These are phyloP conservation scores for Clarireedia sp. DNA, from an alignment of 2,329 filamentous ascomycete genomes.

Conservation along the genomic window DNA sequence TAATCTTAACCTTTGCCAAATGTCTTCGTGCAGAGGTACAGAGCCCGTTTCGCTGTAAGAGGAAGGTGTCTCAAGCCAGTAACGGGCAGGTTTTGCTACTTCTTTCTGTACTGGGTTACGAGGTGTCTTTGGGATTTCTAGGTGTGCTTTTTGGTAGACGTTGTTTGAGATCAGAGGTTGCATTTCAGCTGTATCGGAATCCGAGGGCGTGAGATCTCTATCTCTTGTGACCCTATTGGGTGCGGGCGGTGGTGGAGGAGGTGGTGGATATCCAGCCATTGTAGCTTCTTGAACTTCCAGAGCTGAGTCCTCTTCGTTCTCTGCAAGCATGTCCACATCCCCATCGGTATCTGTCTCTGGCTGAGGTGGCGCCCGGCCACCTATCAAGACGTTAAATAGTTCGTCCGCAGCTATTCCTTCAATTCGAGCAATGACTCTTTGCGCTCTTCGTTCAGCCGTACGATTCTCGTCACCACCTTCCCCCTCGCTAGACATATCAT, in stretches of 20 bases:
- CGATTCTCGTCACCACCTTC: conserved; percentile 10
- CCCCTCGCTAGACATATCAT: conserved; percentile 17
- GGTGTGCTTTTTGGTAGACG: conserved; percentile 54
- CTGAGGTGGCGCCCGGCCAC: conserved; percentile 19
- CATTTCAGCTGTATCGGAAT: conserved; percentile 61
- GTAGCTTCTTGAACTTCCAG: conserved; percentile 72
- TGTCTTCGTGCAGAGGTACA: conserved; percentile 69
- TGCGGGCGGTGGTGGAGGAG: conserved; percentile 41
- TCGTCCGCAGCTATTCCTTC: conserved; percentile 21
- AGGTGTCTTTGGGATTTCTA: conserved; percentile 78
- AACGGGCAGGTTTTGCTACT: conserved; percentile 60
- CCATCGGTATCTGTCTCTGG: conserved; percentile 33
- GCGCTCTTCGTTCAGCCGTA: background rate
- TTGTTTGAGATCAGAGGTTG: conserved; percentile 51
- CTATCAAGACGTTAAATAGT: conserved; percentile 5
- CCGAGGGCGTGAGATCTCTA: conserved; percentile 59
- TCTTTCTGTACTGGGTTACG: conserved; percentile 38
- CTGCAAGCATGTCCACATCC: conserved; percentile 37
- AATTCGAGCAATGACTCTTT: background rate
- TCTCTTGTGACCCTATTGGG: conserved; percentile 41
- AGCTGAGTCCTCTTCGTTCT: conserved; percentile 42
- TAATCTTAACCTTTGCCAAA: conserved; percentile 80
- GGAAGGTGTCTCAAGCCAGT: conserved; percentile 79
- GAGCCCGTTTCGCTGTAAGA: conserved; percentile 56
- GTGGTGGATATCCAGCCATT: conserved; percentile 62